These are phyloP conservation scores for Aspergillus sp. DNA, from an alignment of 2,329 filamentous ascomycete genomes.

Conservation along the genomic window DNA sequence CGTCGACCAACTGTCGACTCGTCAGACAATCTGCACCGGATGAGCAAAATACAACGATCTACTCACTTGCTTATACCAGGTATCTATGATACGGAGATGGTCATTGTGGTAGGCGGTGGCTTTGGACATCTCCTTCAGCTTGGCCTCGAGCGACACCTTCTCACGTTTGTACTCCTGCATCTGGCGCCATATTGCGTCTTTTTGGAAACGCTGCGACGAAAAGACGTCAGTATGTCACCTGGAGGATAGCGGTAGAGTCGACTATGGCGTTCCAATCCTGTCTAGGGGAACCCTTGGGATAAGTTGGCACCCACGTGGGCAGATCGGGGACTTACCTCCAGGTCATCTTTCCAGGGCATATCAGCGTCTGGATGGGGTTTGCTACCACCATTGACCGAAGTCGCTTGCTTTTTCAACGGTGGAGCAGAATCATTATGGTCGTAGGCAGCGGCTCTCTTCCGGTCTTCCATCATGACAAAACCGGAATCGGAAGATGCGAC, in stretches of 20 bases:
- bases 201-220: conserved; percentile 73
- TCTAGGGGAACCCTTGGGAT: conserved; percentile 15
- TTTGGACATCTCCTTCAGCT: conserved; percentile 78
- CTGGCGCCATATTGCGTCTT: conserved; percentile 94
- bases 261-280: conserved; percentile 7
- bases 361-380: conserved; percentile 67
- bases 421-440: conserved; percentile 81
- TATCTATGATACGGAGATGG: conserved; percentile 84
- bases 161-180: conserved; percentile 98
- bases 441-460: conserved; percentile 87
- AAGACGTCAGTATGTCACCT: conserved; percentile 25
- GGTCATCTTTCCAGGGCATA: conserved; percentile 70
- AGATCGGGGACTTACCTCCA: conserved; percentile 63
- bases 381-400: conserved; percentile 70
- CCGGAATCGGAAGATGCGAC: conserved; percentile 75
- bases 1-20: conserved; percentile 45
- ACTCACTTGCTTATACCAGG: conserved; percentile 90
- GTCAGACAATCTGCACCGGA: conserved; percentile 19
- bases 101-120: conserved; percentile 83
- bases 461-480: conserved; percentile 96
- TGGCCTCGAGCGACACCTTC: conserved; percentile 76
- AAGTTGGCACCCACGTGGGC: conserved; percentile 16
- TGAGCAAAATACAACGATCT: background rate
- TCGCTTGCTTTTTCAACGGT: conserved; percentile 86
- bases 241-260: conserved; percentile 6